A percentile compares a stretch with the other conserved stretches of the same genome.
Conservation (phyloP, 768 basidiomycete genomes). For the Cystobasidium tubakii region DNA sequence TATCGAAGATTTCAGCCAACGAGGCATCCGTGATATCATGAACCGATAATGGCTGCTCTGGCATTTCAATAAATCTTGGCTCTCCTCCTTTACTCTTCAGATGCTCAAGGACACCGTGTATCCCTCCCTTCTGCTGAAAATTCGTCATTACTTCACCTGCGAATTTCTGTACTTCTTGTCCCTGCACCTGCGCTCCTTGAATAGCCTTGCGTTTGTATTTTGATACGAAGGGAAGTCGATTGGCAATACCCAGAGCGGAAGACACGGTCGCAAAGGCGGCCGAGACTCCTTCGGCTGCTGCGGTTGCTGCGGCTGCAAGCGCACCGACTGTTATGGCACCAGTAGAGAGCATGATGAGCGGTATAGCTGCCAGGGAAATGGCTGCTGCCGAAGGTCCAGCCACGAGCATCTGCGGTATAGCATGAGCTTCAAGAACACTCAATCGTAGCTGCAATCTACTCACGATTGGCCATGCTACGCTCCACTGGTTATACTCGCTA, state of each 20-base stretch:
- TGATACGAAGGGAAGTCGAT: conserved; percentile 14
- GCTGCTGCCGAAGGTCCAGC: conserved; percentile 32
- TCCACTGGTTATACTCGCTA: conserved; percentile 28
- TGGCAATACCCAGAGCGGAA: conserved; percentile 14
- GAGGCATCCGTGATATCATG: conserved; percentile 27
- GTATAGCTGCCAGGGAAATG: conserved; percentile 29
- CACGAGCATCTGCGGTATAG: conserved; percentile 26
- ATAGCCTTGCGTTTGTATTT: conserved; percentile 26
- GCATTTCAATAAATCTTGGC: conserved; percentile 24
- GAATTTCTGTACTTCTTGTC: conserved; percentile 29
- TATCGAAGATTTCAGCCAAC: conserved; percentile 26
- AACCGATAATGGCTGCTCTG: conserved; percentile 14
- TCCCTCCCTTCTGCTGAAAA: conserved; percentile 27
- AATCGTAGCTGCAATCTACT: neutral
- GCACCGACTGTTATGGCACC: conserved; percentile 21
- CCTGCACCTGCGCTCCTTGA: conserved; percentile 10
- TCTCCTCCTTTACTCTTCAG: conserved; percentile 34
- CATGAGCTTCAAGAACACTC: neutral
- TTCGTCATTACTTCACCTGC: conserved; percentile 8
- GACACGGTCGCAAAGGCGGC: conserved; percentile 16
- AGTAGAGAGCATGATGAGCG: conserved; percentile 10
- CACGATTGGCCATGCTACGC: conserved; percentile 34
- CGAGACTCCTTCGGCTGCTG: conserved; percentile 22
- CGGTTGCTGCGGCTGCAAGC: conserved; percentile 14
- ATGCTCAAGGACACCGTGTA: conserved; percentile 25